These are phyloP conservation scores for Tricholoma terreum DNA, from an alignment of 768 basidiomycete species.

Conservation along the genomic window DNA sequence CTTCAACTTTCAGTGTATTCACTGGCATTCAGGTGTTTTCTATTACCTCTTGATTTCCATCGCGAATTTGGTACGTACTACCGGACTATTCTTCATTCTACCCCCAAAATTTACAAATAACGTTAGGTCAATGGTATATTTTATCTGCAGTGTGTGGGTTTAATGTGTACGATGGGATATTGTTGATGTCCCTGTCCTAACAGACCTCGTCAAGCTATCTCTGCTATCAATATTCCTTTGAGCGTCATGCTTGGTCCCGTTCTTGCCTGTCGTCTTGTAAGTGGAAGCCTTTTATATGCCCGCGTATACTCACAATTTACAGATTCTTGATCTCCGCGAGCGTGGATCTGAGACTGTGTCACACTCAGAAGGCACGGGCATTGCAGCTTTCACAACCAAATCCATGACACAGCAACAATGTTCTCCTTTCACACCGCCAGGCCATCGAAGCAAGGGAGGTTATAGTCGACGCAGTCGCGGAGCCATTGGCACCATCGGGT, in stretches of 20 bases:
- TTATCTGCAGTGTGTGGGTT: slow-evolving; percentile 66
- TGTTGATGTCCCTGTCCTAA: neutral
- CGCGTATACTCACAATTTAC: slow-evolving; percentile 6
- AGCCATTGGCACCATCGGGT: slow-evolving; percentile 46
- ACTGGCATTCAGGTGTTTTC: slow-evolving; percentile 56
- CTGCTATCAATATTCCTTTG: slow-evolving; percentile 80
- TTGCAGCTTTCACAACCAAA: slow-evolving; percentile 65
- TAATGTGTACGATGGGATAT: neutral
- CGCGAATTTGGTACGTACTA: slow-evolving; percentile 58
- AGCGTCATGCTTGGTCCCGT: slow-evolving; percentile 83
- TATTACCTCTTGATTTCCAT: slow-evolving; percentile 86
- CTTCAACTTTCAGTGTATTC: slow-evolving; percentile 1
- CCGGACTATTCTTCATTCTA: neutral
- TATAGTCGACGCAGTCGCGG: slow-evolving; percentile 39
- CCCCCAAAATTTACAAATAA: slow-evolving; percentile 1
- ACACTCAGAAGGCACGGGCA: slow-evolving; percentile 70
- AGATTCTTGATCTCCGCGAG: slow-evolving; percentile 82
- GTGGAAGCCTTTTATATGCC: slow-evolving; percentile 12
- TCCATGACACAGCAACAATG: slow-evolving; percentile 52
- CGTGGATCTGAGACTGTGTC: slow-evolving; percentile 77
- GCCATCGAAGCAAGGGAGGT: slow-evolving; percentile 42
- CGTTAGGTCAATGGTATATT: slow-evolving; percentile 73
- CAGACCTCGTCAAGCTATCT: slow-evolving; percentile 79
- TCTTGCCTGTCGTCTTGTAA: slow-evolving; percentile 73
- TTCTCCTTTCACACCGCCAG: slow-evolving; percentile 53